phyloP scores from a whole-genome alignment of 192 early-diverging fungal genomes.

The Backusella macrospora region DNA sequence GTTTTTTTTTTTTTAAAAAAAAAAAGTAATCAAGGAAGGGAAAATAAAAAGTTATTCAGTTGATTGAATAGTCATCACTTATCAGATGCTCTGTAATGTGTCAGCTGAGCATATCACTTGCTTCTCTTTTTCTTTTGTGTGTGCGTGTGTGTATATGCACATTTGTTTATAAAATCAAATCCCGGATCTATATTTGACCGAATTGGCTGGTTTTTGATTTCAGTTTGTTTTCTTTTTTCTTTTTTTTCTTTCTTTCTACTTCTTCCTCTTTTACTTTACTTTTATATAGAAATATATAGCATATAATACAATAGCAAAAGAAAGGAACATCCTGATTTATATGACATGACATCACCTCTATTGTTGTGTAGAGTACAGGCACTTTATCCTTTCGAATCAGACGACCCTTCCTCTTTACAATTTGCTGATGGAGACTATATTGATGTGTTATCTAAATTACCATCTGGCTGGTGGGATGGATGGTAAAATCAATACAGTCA shows the following conservation, averaged over 20 bases:
- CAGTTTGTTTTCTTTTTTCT: neutral
- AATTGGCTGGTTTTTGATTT: neutral
- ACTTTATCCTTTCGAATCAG: constrained; percentile 83
- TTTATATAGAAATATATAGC: neutral
- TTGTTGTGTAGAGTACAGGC: constrained; percentile 60
- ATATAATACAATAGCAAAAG: neutral
- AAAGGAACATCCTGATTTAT: neutral
- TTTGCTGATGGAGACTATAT: constrained; percentile 89
- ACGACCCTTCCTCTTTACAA: constrained; percentile 74
- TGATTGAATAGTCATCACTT: too few species aligned
- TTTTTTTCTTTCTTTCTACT: neutral
- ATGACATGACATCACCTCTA: constrained; percentile 12
- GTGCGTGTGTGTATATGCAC: neutral
- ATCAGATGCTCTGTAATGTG: too few species aligned
- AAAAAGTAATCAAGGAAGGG: too few species aligned
- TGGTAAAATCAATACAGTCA: constrained; percentile 28
- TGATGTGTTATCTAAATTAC: constrained; percentile 85
- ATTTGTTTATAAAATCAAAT: neutral
- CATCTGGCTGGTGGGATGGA: constrained; percentile 98
- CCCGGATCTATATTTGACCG: neutral
- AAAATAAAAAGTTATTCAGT: too few species aligned
- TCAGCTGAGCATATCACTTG: too few species aligned
- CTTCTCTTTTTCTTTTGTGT: too few species aligned
- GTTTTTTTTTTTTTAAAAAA: too few species aligned
- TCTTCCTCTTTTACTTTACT: neutral